Conservation (phyloP, 1,139 yeast species). For the Zygotorulaspora mrakii region DNA sequence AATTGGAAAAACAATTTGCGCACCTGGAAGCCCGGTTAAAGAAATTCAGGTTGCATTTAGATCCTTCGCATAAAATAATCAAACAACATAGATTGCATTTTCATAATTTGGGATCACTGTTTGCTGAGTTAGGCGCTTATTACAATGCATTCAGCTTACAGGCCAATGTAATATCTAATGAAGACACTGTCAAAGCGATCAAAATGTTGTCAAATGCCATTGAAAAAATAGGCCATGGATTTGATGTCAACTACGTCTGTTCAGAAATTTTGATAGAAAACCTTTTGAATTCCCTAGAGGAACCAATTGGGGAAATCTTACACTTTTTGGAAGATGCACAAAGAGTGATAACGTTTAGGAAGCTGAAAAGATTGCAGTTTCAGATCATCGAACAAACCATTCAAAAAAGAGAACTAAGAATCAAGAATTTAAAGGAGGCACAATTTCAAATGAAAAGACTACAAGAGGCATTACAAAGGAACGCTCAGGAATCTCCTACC, state of each 20-base stretch:
- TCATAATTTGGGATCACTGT: conserved; percentile 41
- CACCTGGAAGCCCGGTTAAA: conserved; percentile 51
- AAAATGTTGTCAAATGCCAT: conserved; percentile 47
- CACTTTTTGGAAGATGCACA: conserved; percentile 70
- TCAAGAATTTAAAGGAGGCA: conserved; percentile 31
- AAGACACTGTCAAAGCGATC: conserved; percentile 16
- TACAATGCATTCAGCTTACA: conserved; percentile 77
- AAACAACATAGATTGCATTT: conserved; percentile 51
- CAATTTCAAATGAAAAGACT: conserved; percentile 36
- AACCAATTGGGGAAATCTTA: conserved; percentile 81
- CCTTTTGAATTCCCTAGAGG: conserved; percentile 67
- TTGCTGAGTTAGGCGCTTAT: conserved; percentile 40
- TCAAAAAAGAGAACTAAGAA: conserved; percentile 32
- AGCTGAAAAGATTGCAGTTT: conserved; percentile 65
- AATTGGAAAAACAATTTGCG: conserved; percentile 42
- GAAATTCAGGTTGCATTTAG: conserved; percentile 60
- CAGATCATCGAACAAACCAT: conserved; percentile 45
- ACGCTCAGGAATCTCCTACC: conserved; percentile 33
- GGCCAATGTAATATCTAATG: conserved; percentile 40
- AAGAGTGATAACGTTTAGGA: conserved; percentile 64
- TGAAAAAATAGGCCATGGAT: conserved; percentile 81
- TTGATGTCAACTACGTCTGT: conserved; percentile 74
- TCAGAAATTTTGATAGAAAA: conserved; percentile 64
- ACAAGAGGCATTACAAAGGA: conserved; percentile 33
- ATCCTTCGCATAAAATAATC: conserved; percentile 51